These are phyloP conservation scores for Stromatinia cepivora DNA, from an alignment of 2,329 filamentous ascomycete genomes.

Conservation along the genomic window DNA sequence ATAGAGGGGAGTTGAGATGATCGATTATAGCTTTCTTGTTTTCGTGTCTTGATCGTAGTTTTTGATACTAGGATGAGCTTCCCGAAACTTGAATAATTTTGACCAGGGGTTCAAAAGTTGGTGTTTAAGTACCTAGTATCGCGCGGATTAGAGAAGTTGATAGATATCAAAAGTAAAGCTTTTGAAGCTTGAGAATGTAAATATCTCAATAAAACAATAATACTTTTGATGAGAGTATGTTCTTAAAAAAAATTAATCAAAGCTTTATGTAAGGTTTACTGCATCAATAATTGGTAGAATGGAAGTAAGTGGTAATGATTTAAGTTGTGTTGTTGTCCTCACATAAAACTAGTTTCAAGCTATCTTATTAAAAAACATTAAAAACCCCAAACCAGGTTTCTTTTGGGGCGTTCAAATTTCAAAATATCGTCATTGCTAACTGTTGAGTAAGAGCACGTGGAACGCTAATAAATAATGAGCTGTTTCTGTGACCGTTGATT, in stretches of 20 bases:
- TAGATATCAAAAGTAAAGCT: not conserved
- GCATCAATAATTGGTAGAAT: not conserved
- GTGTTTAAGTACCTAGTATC: not conserved
- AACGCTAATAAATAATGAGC: not conserved
- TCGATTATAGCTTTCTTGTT: not conserved
- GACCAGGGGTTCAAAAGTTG: constrained; percentile 11
- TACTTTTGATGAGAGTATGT: not conserved
- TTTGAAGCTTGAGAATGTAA: not conserved
- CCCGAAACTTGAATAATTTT: constrained; percentile 13
- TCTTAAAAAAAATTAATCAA: not conserved
- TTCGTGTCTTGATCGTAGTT: not conserved
- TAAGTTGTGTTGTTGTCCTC: constrained; percentile 18
- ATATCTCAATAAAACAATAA: not conserved
- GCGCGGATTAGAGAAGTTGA: not conserved
- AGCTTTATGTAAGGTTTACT: constrained; percentile 2
- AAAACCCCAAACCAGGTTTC: not conserved
- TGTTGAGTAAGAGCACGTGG: constrained; percentile 10
- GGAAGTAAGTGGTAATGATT: not conserved
- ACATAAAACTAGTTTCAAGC: constrained; percentile 19
- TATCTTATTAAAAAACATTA: not conserved
- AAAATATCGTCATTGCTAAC: constrained; percentile 8
- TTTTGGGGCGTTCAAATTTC: not conserved
- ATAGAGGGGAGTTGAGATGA: not conserved
- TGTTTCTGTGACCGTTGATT: too few species aligned
- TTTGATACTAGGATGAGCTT: constrained; percentile 4